Evolutionary conservation across 805 yeast species (phyloP).

Genomic region (Suhomyces vadensis): DNA sequence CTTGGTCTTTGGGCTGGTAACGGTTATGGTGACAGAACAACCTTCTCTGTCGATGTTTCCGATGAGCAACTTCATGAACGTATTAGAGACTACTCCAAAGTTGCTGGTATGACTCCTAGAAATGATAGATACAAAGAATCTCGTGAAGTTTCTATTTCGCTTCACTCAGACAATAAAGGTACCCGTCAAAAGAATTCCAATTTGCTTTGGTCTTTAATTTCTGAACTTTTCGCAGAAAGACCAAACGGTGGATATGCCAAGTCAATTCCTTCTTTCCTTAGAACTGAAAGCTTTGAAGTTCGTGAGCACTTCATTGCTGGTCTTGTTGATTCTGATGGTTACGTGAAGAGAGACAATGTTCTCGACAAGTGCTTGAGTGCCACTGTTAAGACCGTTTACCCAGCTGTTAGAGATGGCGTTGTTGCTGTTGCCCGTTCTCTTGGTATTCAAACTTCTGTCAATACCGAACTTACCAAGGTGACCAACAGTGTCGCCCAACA

Average conservation of each 20-base stretch:
- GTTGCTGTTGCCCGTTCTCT: conserved; percentile 43
- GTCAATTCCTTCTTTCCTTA: conserved; percentile 34
- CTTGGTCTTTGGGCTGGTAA: conserved; percentile 44
- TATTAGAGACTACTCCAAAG: conserved; percentile 28
- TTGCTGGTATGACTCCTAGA: conserved; percentile 8
- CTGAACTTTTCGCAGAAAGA: neutral
- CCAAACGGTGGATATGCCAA: conserved; percentile 19
- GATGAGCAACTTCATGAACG: conserved; percentile 25
- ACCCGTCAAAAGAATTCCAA: neutral
- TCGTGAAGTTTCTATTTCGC: conserved; percentile 10
- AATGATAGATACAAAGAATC: neutral
- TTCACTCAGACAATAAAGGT: too few relatives aligned
- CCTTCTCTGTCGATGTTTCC: conserved; percentile 29
- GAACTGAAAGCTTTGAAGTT: conserved; percentile 37
- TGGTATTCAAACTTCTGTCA: conserved; percentile 40
- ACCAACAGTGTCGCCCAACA: conserved; percentile 14
- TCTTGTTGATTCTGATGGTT: conserved; percentile 42
- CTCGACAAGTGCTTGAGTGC: conserved; percentile 19
- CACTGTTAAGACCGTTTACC: conserved; percentile 30
- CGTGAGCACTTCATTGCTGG: conserved; percentile 49
- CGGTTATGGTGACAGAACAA: conserved; percentile 28
- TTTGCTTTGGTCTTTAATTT: neutral
- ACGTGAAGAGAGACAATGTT: conserved; percentile 19
- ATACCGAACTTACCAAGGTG: conserved; percentile 18
- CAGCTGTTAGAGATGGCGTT: conserved; percentile 36